Evolutionary conservation across 139 green algal species (phyloP).

Genomic region (Marvania coccoides): DNA sequence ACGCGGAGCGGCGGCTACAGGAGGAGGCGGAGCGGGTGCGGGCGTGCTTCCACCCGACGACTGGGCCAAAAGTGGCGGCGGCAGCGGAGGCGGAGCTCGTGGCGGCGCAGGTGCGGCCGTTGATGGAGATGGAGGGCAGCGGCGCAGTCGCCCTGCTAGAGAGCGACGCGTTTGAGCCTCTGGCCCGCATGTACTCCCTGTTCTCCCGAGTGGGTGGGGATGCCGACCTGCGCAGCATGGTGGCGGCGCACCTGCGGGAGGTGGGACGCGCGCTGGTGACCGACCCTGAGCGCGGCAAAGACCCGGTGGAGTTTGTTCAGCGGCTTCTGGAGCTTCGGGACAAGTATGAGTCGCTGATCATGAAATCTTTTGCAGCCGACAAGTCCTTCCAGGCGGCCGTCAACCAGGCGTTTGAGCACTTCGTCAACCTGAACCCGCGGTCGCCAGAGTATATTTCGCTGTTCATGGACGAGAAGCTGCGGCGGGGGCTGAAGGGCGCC

Average conservation of each 20-base stretch:
- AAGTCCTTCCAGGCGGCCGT: slow-evolving; percentile 84
- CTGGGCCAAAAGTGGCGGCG: slow-evolving; percentile 59
- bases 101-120: slow-evolving; percentile 59
- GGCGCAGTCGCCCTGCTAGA: slow-evolving; percentile 77
- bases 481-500: slow-evolving; percentile 56
- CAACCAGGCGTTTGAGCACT: slow-evolving; percentile 87
- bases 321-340: slow-evolving; percentile 62
- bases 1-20: slow-evolving; percentile 69
- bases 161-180: slow-evolving; percentile 72
- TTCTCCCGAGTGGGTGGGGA: slow-evolving; percentile 70
- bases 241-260: slow-evolving; percentile 54
- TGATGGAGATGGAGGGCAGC: slow-evolving; percentile 91
- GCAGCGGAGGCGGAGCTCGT: slow-evolving; percentile 88
- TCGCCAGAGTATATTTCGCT: slow-evolving; percentile 92
- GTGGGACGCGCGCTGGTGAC: slow-evolving; percentile 59
- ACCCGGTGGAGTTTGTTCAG: slow-evolving; percentile 85
- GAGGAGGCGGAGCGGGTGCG: slow-evolving; percentile 85
- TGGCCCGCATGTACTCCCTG: slow-evolving; percentile 86
- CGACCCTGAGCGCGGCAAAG: slow-evolving; percentile 64
- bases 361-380: slow-evolving; percentile 66
- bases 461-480: slow-evolving; percentile 95
- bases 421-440: slow-evolving; percentile 88
- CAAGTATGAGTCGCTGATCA: slow-evolving; percentile 88
- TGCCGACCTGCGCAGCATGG: slow-evolving; percentile 18
- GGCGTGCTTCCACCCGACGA: slow-evolving; percentile 78